Conservation (phyloP, 2,329 filamentous ascomycete species). For the Elsinoe necatrix region DNA sequence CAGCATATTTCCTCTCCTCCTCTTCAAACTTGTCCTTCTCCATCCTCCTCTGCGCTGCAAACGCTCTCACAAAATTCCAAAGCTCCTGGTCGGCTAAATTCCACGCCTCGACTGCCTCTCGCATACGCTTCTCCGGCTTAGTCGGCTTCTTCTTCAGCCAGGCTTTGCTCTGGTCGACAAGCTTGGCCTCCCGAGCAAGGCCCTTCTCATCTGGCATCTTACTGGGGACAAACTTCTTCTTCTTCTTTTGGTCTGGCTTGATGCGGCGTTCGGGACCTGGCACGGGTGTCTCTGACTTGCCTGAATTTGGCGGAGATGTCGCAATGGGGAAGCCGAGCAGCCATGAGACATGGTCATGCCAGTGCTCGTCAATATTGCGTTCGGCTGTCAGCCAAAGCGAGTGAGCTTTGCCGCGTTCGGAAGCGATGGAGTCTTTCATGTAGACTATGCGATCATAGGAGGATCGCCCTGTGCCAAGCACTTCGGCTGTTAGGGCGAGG, state of each 20-base stretch:
- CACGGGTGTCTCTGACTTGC: constrained; percentile 50
- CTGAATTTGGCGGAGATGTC: constrained; percentile 43
- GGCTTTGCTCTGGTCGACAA: constrained; percentile 46
- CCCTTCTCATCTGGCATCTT: constrained; percentile 47
- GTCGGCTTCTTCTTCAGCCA: constrained; percentile 16
- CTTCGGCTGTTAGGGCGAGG: constrained; percentile 57
- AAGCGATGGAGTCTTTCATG: constrained; percentile 76
- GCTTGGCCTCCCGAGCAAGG: constrained; percentile 45
- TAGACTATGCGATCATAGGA: constrained; percentile 58
- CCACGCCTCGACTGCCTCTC: constrained; percentile 42
- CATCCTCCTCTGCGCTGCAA: constrained; percentile 51
- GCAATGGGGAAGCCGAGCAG: constrained; percentile 80
- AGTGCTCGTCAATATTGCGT: constrained; percentile 20
- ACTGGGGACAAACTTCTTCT: constrained; percentile 43
- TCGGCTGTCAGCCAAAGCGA: constrained; percentile 79
- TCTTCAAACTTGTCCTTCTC: constrained; percentile 63
- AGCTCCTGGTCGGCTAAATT: constrained; percentile 65
- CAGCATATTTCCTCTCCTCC: constrained; percentile 56
- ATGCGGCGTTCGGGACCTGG: constrained; percentile 50
- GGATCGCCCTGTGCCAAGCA: constrained; percentile 56
- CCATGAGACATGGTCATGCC: constrained; percentile 60
- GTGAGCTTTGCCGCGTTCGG: constrained; percentile 52
- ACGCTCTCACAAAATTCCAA: constrained; percentile 67
- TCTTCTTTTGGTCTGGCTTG: constrained; percentile 27
- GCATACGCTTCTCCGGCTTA: constrained; percentile 18